These are phyloP conservation scores for Eimeria tenella DNA, from an alignment of 169 alveolate genomes.

Conservation along the genomic window DNA sequence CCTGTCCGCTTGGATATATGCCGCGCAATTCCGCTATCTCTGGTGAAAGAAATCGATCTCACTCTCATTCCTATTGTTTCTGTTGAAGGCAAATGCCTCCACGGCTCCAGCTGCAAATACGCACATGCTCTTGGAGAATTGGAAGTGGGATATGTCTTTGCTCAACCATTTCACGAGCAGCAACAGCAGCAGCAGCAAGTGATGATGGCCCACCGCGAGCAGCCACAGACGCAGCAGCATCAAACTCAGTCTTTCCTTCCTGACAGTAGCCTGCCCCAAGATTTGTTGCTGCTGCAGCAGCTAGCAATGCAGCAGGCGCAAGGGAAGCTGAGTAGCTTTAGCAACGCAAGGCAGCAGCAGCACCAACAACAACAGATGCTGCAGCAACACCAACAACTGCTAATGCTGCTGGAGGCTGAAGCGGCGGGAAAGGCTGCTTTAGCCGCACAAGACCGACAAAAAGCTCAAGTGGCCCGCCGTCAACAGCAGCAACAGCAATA, in stretches of 20 bases:
- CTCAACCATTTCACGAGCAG: constrained; percentile 60
- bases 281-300: constrained; percentile 58
- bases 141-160: constrained; percentile 71
- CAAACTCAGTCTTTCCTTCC: constrained; percentile 40
- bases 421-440: constrained; percentile 37
- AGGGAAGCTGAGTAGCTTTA: background rate
- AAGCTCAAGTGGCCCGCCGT: background rate
- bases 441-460: constrained; percentile 17
- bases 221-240: constrained; percentile 53
- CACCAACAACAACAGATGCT: constrained; percentile 40
- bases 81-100: constrained; percentile 56
- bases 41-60: too few relatives aligned
- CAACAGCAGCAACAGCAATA: constrained; percentile 46
- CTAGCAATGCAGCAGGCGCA: constrained; percentile 64
- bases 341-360: constrained; percentile 7
- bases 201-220: constrained; percentile 20
- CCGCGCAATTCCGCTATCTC: too few relatives aligned
- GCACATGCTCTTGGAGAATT: constrained; percentile 74
- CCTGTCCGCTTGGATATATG: too few relatives aligned
- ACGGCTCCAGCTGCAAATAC: constrained; percentile 67
- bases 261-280: constrained; percentile 41
- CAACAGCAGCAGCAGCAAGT: constrained; percentile 59
- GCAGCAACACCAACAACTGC: constrained; percentile 70
- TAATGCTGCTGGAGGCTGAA: constrained; percentile 66
- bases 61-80: background rate